Conservation (phyloP, 352 stramenopile species). For the Globisporangium iwayamae region DNA sequence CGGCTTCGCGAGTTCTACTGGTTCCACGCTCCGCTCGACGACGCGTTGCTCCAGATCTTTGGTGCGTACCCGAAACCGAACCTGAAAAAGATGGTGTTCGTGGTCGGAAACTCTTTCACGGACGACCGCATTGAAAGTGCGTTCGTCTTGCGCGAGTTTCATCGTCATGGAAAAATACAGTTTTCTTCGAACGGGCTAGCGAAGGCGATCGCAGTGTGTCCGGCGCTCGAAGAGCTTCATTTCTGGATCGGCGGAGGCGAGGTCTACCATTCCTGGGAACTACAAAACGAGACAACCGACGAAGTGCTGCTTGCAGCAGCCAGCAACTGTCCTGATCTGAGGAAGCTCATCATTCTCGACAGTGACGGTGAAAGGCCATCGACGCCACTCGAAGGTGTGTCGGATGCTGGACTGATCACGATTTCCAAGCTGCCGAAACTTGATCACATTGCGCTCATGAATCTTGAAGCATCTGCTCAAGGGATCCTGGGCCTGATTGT, state of each 20-base stretch:
- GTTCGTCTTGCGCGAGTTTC: neutral
- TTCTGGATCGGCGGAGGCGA: neutral
- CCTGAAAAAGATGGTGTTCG: neutral
- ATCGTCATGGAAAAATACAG: neutral
- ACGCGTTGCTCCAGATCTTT: neutral
- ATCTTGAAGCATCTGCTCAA: neutral
- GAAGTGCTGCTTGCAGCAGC: neutral
- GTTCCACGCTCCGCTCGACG: neutral
- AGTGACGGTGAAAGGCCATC: conserved; percentile 1
- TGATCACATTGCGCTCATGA: neutral
- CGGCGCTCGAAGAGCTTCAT: conserved; percentile 3
- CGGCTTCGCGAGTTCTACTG: neutral
- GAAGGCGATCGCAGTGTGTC: neutral
- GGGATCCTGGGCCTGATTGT: neutral
- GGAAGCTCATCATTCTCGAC: neutral
- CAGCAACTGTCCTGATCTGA: neutral
- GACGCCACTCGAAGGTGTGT: neutral
- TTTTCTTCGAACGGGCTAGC: neutral
- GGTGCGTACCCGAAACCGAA: neutral
- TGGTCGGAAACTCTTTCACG: neutral
- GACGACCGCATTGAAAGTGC: neutral
- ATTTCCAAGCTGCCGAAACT: neutral
- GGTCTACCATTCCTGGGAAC: neutral
- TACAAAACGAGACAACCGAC: neutral
- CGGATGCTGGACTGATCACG: neutral